Percentiles rank a stretch among this genome's conserved stretches.
Conservation (phyloP, 164 flowering plant genomes). For the Brasenia schreberi region DNA sequence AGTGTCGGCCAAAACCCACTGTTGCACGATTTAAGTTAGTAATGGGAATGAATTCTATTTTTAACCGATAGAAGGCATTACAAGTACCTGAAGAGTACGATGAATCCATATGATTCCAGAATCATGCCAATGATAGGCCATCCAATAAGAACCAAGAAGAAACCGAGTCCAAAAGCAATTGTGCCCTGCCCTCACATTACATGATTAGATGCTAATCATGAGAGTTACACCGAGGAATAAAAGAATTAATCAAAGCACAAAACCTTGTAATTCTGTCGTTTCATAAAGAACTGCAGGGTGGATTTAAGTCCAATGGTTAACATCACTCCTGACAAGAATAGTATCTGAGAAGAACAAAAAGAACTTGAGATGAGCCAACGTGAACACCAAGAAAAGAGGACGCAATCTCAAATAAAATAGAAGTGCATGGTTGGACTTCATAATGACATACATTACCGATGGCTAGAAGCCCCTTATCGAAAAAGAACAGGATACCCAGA, state of each 20-base stretch:
- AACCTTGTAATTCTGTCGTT: slow-evolving; percentile 79
- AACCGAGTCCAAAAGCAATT: slow-evolving; percentile 75
- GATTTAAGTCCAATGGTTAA: slow-evolving; percentile 87
- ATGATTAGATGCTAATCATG: neutral
- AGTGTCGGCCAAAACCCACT: slow-evolving; percentile 98
- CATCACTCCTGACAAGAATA: slow-evolving; percentile 88
- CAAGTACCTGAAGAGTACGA: slow-evolving; percentile 77
- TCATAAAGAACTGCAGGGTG: slow-evolving; percentile 83
- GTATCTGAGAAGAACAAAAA: slow-evolving; percentile 48
- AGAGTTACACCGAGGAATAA: neutral
- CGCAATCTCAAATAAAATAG: neutral
- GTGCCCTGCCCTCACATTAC: slow-evolving; percentile 51
- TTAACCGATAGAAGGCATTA: neutral
- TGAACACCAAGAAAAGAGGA: slow-evolving; percentile 3
- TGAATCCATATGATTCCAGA: slow-evolving; percentile 83
- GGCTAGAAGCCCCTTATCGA: slow-evolving; percentile 90
- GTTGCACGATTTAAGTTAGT: slow-evolving; percentile 19
- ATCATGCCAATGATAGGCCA: slow-evolving; percentile 98
- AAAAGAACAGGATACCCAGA: slow-evolving; percentile 75
- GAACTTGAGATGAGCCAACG: neutral
- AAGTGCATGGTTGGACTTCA: neutral
- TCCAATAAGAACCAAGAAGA: slow-evolving; percentile 77
- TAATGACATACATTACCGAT: slow-evolving; percentile 88
- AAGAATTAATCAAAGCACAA: neutral
- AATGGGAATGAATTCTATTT: neutral